Conservation (phyloP, 305 asterid species). For the Solanum chacoense region DNA sequence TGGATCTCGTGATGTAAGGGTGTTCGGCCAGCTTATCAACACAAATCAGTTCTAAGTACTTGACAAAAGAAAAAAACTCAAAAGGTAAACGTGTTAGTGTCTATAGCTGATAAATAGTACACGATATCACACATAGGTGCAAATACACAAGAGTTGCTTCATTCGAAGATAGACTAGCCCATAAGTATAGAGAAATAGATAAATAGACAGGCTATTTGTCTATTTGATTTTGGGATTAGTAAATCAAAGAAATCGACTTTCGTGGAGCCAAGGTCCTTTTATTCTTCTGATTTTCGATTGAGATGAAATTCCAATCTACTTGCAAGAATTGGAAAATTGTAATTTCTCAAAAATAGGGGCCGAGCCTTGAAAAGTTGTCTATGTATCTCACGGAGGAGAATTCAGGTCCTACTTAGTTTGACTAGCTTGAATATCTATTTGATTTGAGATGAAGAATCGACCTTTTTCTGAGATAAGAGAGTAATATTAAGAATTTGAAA, state of each 20-base stretch:
- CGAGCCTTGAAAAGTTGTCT: neutral
- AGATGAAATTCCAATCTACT: neutral
- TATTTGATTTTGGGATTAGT: neutral
- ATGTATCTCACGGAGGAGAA: too few relatives aligned
- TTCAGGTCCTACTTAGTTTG: neutral
- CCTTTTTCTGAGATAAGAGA: neutral
- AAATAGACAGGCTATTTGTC: neutral
- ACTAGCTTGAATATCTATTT: neutral
- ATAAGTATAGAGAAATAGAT: too few relatives aligned
- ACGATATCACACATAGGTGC: neutral
- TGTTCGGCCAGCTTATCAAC: neutral
- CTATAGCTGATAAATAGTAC: neutral
- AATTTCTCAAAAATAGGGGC: neutral
- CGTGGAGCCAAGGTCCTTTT: too few relatives aligned
- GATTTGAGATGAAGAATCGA: neutral
- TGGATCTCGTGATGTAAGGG: neutral
- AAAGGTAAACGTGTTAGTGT: neutral
- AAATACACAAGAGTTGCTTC: neutral
- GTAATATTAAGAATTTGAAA: too few relatives aligned
- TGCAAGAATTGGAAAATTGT: neutral
- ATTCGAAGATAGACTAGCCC: neutral
- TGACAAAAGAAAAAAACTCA: neutral
- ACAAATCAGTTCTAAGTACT: neutral
- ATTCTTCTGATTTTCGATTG: neutral
- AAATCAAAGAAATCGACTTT: neutral